These are phyloP conservation scores for Pelomyxa schiedti DNA, from an alignment of 78 protist genomes.

Conservation along the genomic window DNA sequence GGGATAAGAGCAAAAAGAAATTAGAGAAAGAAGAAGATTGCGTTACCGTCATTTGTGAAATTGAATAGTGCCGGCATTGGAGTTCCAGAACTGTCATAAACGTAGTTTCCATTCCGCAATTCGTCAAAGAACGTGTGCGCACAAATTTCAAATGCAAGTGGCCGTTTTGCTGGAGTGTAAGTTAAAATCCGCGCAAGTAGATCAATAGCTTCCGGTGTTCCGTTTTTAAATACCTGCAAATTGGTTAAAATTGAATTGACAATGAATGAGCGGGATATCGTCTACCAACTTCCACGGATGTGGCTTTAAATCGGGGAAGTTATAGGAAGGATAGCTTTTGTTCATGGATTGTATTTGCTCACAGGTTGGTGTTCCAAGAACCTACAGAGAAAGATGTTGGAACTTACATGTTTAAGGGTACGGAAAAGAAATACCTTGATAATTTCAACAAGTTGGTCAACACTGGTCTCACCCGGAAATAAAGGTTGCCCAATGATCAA, in stretches of 20 bases:
- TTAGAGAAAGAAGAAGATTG: no score
- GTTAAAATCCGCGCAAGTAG: constrained; percentile 53
- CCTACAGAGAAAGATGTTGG: not conserved
- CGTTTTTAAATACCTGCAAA: not conserved
- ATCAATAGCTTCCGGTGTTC: constrained; percentile 61
- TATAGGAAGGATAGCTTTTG: constrained; percentile 74
- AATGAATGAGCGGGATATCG: not conserved
- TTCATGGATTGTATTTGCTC: constrained; percentile 85
- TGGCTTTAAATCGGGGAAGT: constrained; percentile 81
- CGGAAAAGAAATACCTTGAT: constrained; percentile 64
- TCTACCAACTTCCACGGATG: constrained; percentile 80
- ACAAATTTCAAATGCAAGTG: constrained; percentile 53
- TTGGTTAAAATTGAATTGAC: not conserved
- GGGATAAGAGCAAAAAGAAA: no score
- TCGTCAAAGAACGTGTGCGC: constrained; percentile 89
- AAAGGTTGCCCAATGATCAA: constrained; percentile 84
- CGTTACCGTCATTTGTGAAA: constrained; percentile 42
- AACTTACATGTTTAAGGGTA: not conserved
- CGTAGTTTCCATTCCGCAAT: constrained; percentile 46
- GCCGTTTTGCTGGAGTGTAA: constrained; percentile 74
- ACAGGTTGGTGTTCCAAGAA: constrained; percentile 81
- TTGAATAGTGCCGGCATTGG: constrained; percentile 56
- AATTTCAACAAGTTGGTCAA: constrained; percentile 97
- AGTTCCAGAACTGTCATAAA: constrained; percentile 51
- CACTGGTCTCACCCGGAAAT: constrained; percentile 86